phyloP scores from a whole-genome alignment of 345 rosid species.

The Aurinia saxatilis region DNA sequence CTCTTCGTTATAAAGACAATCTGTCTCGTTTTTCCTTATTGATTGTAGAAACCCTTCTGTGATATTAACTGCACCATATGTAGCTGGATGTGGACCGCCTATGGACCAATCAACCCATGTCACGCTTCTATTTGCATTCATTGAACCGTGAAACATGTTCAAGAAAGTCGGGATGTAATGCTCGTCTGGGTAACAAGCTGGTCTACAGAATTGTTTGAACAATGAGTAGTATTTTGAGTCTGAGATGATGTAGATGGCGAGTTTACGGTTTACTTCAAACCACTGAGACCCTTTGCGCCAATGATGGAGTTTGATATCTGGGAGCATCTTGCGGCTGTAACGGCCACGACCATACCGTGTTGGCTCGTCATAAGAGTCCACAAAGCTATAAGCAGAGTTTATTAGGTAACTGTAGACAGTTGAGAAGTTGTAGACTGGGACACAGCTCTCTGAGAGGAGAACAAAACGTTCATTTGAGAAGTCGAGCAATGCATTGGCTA shows the following conservation, averaged over 20 bases:
- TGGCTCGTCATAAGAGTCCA: conserved; percentile 85
- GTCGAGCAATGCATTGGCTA: conserved; percentile 82
- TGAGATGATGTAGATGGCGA: conserved; percentile 57
- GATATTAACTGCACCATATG: conserved; percentile 40
- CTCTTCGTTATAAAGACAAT: conserved; percentile 58
- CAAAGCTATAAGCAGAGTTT: conserved; percentile 65
- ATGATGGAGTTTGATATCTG: conserved; percentile 62
- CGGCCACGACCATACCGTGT: conserved; percentile 91
- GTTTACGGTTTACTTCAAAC: conserved; percentile 71
- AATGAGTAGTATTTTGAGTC: conserved; percentile 62
- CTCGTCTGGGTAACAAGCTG: conserved; percentile 94
- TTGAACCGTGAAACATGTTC: conserved; percentile 72
- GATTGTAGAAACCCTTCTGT: conserved; percentile 55
- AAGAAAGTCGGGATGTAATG: conserved; percentile 81
- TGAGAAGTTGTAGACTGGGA: conserved; percentile 77
- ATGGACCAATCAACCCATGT: conserved; percentile 95
- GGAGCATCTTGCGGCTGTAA: conserved; percentile 80
- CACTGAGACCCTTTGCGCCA: conserved; percentile 97
- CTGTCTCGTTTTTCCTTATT: conserved; percentile 56
- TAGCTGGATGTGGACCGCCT: conserved; percentile 88
- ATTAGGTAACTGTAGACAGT: conserved; percentile 70
- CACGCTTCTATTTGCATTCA: conserved; percentile 62
- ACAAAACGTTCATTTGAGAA: conserved; percentile 81
- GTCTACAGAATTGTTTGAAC: conserved; percentile 68
- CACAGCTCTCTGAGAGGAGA: conserved; percentile 94